Base-by-base conservation (phyloP, 2,329 filamentous ascomycete genomes). In the Didymella exigua region DNA sequence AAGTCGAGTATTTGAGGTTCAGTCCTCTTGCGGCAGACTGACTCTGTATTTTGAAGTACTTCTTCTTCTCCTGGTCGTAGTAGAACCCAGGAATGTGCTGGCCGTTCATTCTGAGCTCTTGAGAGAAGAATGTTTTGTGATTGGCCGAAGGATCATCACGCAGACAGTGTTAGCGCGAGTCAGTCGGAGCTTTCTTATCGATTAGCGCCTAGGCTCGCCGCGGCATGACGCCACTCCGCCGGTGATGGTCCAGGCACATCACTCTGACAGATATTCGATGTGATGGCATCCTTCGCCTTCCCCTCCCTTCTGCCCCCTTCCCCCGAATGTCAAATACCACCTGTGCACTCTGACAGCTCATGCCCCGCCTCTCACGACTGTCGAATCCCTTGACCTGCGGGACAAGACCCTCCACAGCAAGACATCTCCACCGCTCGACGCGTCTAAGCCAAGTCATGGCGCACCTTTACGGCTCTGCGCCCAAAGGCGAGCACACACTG, bases 11-110 rank as follows among this genome's bases (percentile, higher is more conserved):
- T 53, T 77, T 78, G 59, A 36, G 61, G 43, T 56, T 57, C 3
- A 51, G 74, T 63, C 30, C 73, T 67, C 44, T 66, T 47, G 68
- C 76, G 13, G 61, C 58, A 7, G 43, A 72, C 24, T 76, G 69
- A 14, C 72, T 69, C 47, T 76, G 72, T 19, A 82, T 77, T 31
- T 74, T 75, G 72, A 82, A 82, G 64, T 82, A 82, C 55, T 81
- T 82, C 44, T 74, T 71, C 66, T 79, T 81, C 33, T 78, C 77
- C 29, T 66, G 59, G 57, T 82, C 78, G 57, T 70, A 82, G 62
- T 80, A 81, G 56, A 75, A 81, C 29, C 80, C 80, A 4, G 79
- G 79, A n/a, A 82, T 74, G 30, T 75, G 63, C 49, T 72, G 71
- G 27, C 71, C 67, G 54, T 77, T 74, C 76, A 77, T 78, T 49